Evolutionary conservation across 768 basidiomycete species (phyloP), one percentile per base, ranked within the genome.

Genomic region (Russula dissimulans): DNA sequence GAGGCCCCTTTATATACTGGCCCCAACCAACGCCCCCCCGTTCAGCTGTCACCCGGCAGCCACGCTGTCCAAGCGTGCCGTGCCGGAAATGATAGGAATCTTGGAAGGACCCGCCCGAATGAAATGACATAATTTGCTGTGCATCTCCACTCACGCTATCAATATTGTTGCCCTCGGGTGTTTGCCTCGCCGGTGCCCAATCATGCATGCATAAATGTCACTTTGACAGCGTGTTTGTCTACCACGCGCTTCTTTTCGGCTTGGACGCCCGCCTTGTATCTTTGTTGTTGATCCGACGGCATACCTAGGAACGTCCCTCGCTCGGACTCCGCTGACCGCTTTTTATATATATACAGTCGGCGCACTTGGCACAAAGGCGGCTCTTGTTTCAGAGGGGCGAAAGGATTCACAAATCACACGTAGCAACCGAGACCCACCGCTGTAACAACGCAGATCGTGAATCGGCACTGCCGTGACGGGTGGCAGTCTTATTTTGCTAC

Each of bases 31-130:
- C 5, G 12, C 39, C 2, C 10, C 39, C n/a, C 38, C 32, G 43
- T 59, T 47, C 12, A 9, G 41, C 12, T 44, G 54, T 51, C 54
- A 56, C 48, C 54, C 54, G 55, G 52, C 29, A 32, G 44, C 61
- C 61, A 48, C 51, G 61, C 56, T 53, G 52, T 46, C 15, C 26
- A 32, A 51, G 61, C 61, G 51, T 62, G 55, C 50, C 55, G 60
- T 26, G 22, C 22, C 22, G 50, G 14, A 14, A 45, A 14, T 18
- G 41, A 48, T 36, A 36, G n/a, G 29, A 22, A 2, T 22, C 32
- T 43, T 2, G 11, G 31, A 44, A 36, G 22, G 10, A 11, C 17
- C 45, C 29, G 26, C 47, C 47, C 18, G 34, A n/a, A 36, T 26
- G 22, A 7, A 12, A 26, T 62, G 38, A 57, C 61, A 62, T 61